phyloP scores from a whole-genome alignment of 192 early-diverging fungal species.

The Coemansia javaensis region DNA sequence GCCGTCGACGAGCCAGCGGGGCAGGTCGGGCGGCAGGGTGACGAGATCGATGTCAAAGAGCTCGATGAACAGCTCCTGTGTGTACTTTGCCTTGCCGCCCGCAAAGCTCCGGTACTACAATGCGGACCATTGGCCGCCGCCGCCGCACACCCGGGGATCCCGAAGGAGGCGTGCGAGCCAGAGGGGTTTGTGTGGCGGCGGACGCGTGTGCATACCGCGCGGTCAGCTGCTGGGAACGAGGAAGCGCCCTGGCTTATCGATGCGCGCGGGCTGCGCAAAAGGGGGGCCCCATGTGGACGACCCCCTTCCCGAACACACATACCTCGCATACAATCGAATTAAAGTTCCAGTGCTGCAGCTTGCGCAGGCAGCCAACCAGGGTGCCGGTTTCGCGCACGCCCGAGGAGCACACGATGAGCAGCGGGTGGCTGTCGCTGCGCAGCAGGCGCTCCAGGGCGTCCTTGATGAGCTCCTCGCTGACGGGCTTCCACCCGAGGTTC shows the following conservation, averaged over 20 bases:
- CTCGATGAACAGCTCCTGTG: slow-evolving; percentile 94
- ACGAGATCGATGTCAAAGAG: slow-evolving; percentile 90
- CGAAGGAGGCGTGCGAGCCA: too few species aligned
- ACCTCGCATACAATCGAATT: slow-evolving; percentile 89
- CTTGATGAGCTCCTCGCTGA: slow-evolving; percentile 93
- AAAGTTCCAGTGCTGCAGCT: slow-evolving; percentile 94
- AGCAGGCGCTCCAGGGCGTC: slow-evolving; percentile 87
- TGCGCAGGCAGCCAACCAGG: slow-evolving; percentile 87
- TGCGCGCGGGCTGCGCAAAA: too few species aligned
- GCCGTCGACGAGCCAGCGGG: slow-evolving; percentile 76
- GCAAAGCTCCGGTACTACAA: slow-evolving; percentile 85
- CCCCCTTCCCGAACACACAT: neutral
- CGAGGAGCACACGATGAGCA: slow-evolving; percentile 88
- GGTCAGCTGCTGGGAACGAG: too few species aligned
- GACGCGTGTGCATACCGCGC: too few species aligned
- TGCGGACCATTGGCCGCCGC: slow-evolving; percentile 10
- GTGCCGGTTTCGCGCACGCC: slow-evolving; percentile 93
- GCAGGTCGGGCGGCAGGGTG: slow-evolving; percentile 70
- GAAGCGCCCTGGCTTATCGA: neutral
- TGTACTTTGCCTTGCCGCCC: slow-evolving; percentile 77
- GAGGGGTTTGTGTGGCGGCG: too few species aligned
- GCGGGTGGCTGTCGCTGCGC: slow-evolving; percentile 75
- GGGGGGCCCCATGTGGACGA: too few species aligned
- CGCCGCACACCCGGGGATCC: too few species aligned
- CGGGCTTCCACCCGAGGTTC: slow-evolving; percentile 78